phyloP scores from a whole-genome alignment of 305 asterid genomes.

The Fraxinus greggii region DNA sequence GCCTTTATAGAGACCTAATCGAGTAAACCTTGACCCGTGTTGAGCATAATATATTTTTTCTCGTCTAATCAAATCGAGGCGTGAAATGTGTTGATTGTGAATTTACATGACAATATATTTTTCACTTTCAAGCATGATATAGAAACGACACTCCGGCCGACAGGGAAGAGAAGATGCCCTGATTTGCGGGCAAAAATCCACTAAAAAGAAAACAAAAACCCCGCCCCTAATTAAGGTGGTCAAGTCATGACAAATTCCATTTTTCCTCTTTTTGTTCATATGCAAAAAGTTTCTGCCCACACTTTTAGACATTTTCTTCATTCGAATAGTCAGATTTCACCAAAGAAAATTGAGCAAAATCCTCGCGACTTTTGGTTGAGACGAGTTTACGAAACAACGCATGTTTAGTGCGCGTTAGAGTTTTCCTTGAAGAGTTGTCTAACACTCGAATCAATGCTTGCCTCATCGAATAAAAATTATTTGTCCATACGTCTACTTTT shows the following conservation, averaged over 20 bases:
- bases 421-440: not conserved
- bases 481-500: not conserved
- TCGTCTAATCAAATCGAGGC: not conserved
- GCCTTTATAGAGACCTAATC: not conserved
- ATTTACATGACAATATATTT: not conserved
- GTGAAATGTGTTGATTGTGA: not conserved
- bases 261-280: conserved; percentile 5
- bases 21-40: not conserved
- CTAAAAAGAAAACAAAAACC: not conserved
- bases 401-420: not conserved
- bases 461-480: not conserved
- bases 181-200: conserved; percentile 18
- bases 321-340: not conserved
- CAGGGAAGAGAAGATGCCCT: conserved; percentile 10
- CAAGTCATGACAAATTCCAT: not conserved
- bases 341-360: not conserved
- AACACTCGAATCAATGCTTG: not conserved
- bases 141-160: not conserved
- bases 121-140: not conserved
- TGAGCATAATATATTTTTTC: not conserved
- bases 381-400: not conserved
- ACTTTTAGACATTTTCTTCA: not conserved
- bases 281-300: conserved; percentile 14
- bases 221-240: conserved; percentile 15
- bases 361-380: not conserved